Evolutionary conservation across 345 rosid genomes (phyloP), one percentile per base, ranked within the genome.

Genomic region (Eutrema heterophyllum): DNA sequence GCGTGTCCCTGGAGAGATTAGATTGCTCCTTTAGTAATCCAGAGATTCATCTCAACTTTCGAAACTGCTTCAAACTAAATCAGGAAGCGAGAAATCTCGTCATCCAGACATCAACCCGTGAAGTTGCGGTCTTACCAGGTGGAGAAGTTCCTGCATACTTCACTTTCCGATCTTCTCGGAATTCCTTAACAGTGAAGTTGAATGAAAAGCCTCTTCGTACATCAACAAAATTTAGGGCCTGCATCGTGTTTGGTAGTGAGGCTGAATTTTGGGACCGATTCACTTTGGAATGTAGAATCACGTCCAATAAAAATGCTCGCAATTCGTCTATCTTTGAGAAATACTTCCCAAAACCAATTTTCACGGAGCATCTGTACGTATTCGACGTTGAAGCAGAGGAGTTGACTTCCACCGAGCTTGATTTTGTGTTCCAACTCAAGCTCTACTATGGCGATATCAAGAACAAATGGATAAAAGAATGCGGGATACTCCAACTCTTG

Each of bases 301-400:
- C n/a, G n/a, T n/a, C n/a, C n/a, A n/a, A n/a, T n/a, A n/a, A n/a
- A n/a, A n/a, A n/a, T n/a, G n/a, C n/a, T n/a, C n/a, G n/a, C n/a
- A n/a, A n/a, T n/a, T n/a, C n/a, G n/a, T n/a, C n/a, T n/a, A n/a
- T n/a, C n/a, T n/a, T n/a, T n/a, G n/a, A n/a, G 39, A 2, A 8
- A 40, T 11, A 2, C 44, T 40, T 10, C 4, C 1, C 0, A 40
- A 1, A 0, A 0, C 44, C 0, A 40, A 11, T 0, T 0, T 10
- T 41, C 4, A 16, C 11, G 15, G 54, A 49, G 54, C 27, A 49
- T 49, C 9, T 49, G 5, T 49, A 8, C 13, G 3, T 49, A 49
- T 49, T 49, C 54, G 14, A 49, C 6, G 12, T 49, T 21, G 13
- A 18, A 49, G 13, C 29, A 49, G 13, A 21, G 13, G 54, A 49